These are phyloP conservation scores for Tremellales sp. DNA, from an alignment of 1,284 basidiomycete species.

Conservation along the genomic window DNA sequence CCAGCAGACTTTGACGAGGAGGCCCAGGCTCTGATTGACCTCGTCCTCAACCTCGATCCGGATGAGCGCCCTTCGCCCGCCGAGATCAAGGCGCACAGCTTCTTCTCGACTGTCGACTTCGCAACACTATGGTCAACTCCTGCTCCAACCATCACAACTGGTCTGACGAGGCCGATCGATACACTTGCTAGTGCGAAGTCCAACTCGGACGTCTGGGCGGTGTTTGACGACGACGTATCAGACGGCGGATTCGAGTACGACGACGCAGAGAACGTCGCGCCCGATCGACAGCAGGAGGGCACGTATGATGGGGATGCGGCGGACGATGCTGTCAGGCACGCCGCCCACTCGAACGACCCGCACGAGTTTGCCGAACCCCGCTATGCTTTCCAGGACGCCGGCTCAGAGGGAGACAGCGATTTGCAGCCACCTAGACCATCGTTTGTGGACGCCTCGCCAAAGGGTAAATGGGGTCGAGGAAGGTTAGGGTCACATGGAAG, in stretches of 20 bases:
- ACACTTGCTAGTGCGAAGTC: conserved; percentile 21
- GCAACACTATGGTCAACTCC: conserved; percentile 63
- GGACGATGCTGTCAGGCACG: conserved; percentile 27
- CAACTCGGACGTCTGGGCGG: conserved; percentile 38
- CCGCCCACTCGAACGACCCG: conserved; percentile 14
- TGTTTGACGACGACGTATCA: conserved; percentile 40
- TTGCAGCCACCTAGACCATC: conserved; percentile 34
- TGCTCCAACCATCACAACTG: conserved; percentile 48
- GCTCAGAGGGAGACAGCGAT: conserved; percentile 11
- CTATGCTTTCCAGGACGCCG: conserved; percentile 5
- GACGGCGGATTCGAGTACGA: conserved; percentile 33
- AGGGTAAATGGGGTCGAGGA: not conserved
- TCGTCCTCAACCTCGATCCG: conserved; percentile 59
- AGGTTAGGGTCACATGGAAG: not conserved
- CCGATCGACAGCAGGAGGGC: conserved; percentile 5
- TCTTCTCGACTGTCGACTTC: conserved; percentile 70
- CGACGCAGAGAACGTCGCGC: conserved; percentile 4
- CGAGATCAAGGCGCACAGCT: conserved; percentile 68
- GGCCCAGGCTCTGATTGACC: conserved; percentile 51
- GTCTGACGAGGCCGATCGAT: conserved; percentile 33
- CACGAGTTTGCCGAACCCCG: conserved; percentile 2
- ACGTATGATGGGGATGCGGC: conserved; percentile 32
- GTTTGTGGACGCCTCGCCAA: conserved; percentile 21
- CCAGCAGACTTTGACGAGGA: conserved; percentile 51
- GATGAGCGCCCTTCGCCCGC: conserved; percentile 56